phyloP scores from a whole-genome alignment of 352 stramenopile species.

The Phytophthora sansomeana region DNA sequence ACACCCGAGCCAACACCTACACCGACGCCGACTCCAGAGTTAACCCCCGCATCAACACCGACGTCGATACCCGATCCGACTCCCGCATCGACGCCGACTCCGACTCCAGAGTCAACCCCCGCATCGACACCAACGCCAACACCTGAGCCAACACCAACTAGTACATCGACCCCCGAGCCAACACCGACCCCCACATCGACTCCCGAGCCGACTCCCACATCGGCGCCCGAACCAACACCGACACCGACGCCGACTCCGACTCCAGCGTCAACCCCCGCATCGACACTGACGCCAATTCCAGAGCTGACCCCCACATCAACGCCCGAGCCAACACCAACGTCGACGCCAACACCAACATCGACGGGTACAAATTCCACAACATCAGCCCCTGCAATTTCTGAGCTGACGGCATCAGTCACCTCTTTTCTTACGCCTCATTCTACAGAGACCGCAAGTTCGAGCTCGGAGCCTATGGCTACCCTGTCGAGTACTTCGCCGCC shows the following conservation, averaged over 20 bases:
- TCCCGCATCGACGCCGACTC: constrained; percentile 1
- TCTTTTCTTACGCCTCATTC: too few relatives aligned
- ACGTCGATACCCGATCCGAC: not conserved
- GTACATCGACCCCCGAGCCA: too few relatives aligned
- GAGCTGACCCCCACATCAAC: too few relatives aligned
- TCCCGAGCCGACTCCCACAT: not conserved
- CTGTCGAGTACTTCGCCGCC: too few relatives aligned
- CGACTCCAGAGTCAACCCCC: too few relatives aligned
- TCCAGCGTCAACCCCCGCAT: not conserved
- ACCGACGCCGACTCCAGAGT: not conserved
- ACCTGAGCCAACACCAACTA: not conserved
- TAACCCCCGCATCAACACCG: not conserved
- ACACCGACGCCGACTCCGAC: not conserved
- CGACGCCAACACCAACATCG: not conserved
- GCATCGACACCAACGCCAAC: not conserved
- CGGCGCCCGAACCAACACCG: not conserved
- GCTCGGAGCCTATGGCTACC: too few relatives aligned
- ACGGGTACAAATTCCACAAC: too few relatives aligned
- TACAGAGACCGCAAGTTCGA: too few relatives aligned
- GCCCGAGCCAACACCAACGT: not conserved
- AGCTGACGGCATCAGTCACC: too few relatives aligned
- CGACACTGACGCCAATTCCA: not conserved
- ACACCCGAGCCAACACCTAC: not conserved
- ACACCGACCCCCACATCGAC: too few relatives aligned
- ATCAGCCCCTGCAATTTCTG: too few relatives aligned